Percentiles rank a stretch among this genome's conserved stretches.
Evolutionary conservation across 768 basidiomycete species (phyloP).

Genomic region (Tylopilus sp.): DNA sequence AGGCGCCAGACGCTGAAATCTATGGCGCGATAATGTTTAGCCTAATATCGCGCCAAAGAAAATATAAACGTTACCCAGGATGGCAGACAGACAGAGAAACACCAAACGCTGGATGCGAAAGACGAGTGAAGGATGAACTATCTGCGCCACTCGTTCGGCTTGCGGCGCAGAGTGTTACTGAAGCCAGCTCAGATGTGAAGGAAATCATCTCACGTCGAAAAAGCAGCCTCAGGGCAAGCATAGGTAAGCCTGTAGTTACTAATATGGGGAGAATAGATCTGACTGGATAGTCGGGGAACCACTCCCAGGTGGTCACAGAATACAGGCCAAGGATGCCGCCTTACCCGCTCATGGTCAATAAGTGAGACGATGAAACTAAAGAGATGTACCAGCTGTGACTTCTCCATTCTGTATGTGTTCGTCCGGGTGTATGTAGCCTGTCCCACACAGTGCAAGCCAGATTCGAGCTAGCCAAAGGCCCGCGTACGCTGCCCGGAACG

Average conservation of each 20-base stretch:
- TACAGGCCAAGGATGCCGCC: constrained; percentile 29
- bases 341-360: constrained; percentile 17
- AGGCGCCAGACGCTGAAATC: constrained; percentile 27
- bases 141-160: constrained; percentile 9
- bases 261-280: constrained; percentile 34
- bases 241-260: constrained; percentile 33
- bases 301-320: constrained; percentile 36
- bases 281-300: constrained; percentile 32
- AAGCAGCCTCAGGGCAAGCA: constrained; percentile 17
- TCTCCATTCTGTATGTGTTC: constrained; percentile 42
- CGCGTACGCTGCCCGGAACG: constrained; percentile 19
- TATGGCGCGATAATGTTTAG: constrained; percentile 14
- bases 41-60: background rate
- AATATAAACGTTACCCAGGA: constrained; percentile 28
- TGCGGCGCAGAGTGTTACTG: constrained; percentile 6
- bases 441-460: constrained; percentile 32
- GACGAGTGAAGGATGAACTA: constrained; percentile 14
- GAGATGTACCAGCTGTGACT: constrained; percentile 32
- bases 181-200: background rate
- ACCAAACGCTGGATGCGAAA: constrained; percentile 30
- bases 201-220: constrained; percentile 22
- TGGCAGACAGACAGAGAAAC: constrained; percentile 30
- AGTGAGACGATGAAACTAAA: background rate
- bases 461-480: constrained; percentile 27
- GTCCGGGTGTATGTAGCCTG: constrained; percentile 40